A percentile compares a stretch with the other conserved stretches of the same genome.
Conservation (phyloP, 139 green algal species). For the Zygnema circumcarinatum region DNA sequence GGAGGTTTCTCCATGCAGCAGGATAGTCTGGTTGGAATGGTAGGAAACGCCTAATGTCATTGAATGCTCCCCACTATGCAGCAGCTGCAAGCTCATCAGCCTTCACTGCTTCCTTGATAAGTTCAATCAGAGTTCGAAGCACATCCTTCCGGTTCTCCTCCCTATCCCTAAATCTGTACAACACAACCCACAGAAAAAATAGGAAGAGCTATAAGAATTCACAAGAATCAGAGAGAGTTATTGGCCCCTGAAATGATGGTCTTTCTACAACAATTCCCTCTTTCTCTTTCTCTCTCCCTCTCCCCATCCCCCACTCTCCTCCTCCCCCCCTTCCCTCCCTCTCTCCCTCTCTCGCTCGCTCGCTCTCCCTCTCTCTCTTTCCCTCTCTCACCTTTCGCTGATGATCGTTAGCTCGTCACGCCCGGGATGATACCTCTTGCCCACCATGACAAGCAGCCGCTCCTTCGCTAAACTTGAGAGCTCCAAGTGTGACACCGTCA, state of each 20-base stretch:
- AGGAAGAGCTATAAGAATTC: not conserved
- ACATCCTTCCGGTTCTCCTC: conserved; percentile 62
- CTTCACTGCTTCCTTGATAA: conserved; percentile 39
- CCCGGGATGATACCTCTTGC: conserved; percentile 41
- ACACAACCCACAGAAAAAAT: not conserved
- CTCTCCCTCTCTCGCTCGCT: no score
- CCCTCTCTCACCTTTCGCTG: conserved; percentile 40
- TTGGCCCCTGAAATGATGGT: not conserved
- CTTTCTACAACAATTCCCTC: not conserved
- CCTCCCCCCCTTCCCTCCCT: no score
- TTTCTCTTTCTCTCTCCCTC: not conserved
- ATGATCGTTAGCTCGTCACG: conserved; percentile 52
- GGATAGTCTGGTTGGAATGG: no score
- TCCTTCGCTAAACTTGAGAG: conserved; percentile 33
- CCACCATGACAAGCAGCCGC: conserved; percentile 51
- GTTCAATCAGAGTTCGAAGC: conserved; percentile 37
- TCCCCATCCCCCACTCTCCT: no score
- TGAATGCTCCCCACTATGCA: no score
- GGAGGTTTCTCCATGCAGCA: no score
- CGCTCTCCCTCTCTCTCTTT: not conserved
- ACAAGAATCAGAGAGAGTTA: not conserved
- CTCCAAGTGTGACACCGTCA: conserved; percentile 39
- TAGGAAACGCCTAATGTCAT: no score
- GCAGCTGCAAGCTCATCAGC: conserved; percentile 50
- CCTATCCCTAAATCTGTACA: conserved; percentile 26